These are phyloP conservation scores for Bretschneidera sinensis DNA, from an alignment of 345 rosid genomes.

Conservation along the genomic window DNA sequence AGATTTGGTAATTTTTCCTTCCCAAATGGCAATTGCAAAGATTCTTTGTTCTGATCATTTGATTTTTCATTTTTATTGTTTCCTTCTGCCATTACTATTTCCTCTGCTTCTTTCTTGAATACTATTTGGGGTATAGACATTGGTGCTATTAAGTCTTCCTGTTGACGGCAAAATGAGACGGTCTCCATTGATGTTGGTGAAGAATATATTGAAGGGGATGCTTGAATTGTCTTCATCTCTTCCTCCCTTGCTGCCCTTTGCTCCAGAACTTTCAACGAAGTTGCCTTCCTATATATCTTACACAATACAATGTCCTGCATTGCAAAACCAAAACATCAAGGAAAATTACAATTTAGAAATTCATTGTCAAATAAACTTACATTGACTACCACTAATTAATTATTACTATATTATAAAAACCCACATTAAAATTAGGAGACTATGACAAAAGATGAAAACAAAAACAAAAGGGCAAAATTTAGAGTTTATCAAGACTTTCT, in stretches of 20 bases:
- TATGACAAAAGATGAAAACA: too few species aligned
- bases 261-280: slow-evolving; percentile 79
- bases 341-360: slow-evolving; percentile 1
- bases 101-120: slow-evolving; percentile 39
- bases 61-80: slow-evolving; percentile 7
- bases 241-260: slow-evolving; percentile 76
- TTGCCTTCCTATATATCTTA: slow-evolving; percentile 90
- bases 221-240: slow-evolving; percentile 27
- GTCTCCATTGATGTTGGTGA: slow-evolving; percentile 42
- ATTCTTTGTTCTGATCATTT: slow-evolving; percentile 22
- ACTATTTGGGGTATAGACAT: too few species aligned
- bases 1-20: slow-evolving; percentile 50
- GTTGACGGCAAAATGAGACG: slow-evolving; percentile 27
- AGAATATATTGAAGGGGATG: slow-evolving; percentile 41
- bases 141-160: slow-evolving; percentile 36
- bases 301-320: slow-evolving; percentile 84
- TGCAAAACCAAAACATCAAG: slow-evolving; percentile 4
- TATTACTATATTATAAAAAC: background rate
- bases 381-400: too few species aligned
- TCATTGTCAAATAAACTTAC: too few species aligned
- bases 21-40: slow-evolving; percentile 46
- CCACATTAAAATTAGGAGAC: background rate
- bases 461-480: too few species aligned
- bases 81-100: slow-evolving; percentile 9
- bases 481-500: too few species aligned